A percentile compares a stretch with the other conserved stretches of the same genome.
Conservation (phyloP, 176 grass and related monocot species). For the Panicum miliaceum region DNA sequence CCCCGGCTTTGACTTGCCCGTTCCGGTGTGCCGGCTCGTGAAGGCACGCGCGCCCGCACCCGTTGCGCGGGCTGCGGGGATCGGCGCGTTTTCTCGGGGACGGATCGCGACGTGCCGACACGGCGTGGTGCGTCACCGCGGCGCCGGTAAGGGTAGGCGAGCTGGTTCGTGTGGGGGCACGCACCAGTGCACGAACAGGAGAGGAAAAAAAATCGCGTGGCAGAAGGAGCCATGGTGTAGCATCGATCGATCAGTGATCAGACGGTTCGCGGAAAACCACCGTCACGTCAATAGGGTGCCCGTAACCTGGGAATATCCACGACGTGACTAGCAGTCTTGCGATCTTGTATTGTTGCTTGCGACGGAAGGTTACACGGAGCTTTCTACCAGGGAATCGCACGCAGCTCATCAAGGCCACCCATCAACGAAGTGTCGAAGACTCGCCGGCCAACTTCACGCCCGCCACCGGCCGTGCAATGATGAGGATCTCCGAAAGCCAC, state of each 20-base stretch:
- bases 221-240: too few species aligned
- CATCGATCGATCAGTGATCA: background rate
- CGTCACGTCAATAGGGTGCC: too few species aligned
- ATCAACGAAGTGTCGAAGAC: background rate
- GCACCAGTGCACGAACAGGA: background rate
- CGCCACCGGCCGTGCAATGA: constrained; percentile 29
- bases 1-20: constrained; percentile 33
- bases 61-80: background rate
- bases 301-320: too few species aligned
- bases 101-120: background rate
- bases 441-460: background rate
- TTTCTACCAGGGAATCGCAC: background rate
- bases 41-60: background rate
- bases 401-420: background rate
- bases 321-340: too few species aligned
- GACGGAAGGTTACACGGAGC: background rate
- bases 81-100: background rate
- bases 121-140: background rate
- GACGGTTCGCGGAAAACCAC: background rate
- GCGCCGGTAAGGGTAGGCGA: background rate
- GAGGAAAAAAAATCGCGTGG: background rate
- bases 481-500: constrained; percentile 20
- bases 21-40: background rate
- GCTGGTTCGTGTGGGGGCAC: background rate
- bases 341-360: background rate